Evolutionary conservation across 495 filamentous ascomycete species (phyloP), one percentile per base, ranked within the genome.

Genomic region (Immersiella caudata): DNA sequence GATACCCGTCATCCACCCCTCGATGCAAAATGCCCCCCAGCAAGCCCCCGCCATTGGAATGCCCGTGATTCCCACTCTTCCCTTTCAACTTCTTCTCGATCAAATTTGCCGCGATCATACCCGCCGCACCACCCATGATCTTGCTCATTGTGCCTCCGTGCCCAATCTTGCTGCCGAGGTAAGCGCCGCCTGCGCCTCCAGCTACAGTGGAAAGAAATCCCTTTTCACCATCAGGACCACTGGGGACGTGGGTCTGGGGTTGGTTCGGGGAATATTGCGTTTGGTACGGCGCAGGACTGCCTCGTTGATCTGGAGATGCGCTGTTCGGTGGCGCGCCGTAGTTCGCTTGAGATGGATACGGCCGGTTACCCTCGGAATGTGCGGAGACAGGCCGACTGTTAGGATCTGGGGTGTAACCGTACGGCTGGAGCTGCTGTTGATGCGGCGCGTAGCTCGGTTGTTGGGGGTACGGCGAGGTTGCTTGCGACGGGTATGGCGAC

Each of bases 101-200:
- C 6, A 82, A 74, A 51, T 87, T 88, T 20, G 87, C 87, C 0
- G 83, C 86, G 1, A 87, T 76, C 0, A 86, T 87, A 0, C 87
- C 87, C 1, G 81, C 84, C 0, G 85, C 80, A 8, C 79, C 69
- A 0, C 86, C 87, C 0, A 80, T 73, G 1, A 85, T 62, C 8
- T 84, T 85, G 8, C 82, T 84, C 6, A 88, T 67, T 7, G 76
- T 72, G 0, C 85, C 49, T 50, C 59, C 58, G 24, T 58, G 16
- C 3, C 68, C 68, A 16, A 59, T 24, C 24, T 61, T 67, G 66
- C 51, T 57, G 0, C 83, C 87, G 0, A 86, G 49, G 26, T 85
- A 82, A 0, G 80, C 86, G 36, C 86, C 87, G 1, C 75, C 81
- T 0, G 80, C 84, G 24, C 85, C 82, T 14, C 87, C 87, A 0